Evolutionary conservation across 2,329 filamentous ascomycete genomes (phyloP).

Genomic region (Emericellopsis atlantica): DNA sequence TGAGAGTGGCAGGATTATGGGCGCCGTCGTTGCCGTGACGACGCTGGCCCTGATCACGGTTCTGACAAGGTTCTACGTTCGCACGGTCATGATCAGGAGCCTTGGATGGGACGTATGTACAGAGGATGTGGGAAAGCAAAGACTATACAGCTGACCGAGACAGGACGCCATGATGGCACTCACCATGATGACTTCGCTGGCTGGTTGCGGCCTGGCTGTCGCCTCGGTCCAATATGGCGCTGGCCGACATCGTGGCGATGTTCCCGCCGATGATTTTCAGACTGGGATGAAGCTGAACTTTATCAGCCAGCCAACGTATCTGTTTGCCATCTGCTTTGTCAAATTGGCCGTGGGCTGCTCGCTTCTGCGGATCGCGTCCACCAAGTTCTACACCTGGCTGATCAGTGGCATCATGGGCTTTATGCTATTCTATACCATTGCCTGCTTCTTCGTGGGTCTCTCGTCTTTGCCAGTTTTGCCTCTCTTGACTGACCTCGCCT

Average conservation of each 20-base stretch:
- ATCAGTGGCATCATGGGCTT: slow-evolving; percentile 24
- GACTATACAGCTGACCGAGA: background rate
- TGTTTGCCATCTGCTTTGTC: slow-evolving; percentile 24
- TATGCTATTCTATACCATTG: slow-evolving; percentile 17
- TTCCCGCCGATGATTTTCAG: slow-evolving; percentile 18
- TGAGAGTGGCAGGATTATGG: slow-evolving; percentile 23
- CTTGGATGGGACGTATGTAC: slow-evolving; percentile 30
- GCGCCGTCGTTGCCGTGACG: slow-evolving; percentile 23
- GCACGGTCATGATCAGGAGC: slow-evolving; percentile 29
- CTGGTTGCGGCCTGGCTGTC: slow-evolving; percentile 24
- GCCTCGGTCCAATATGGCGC: slow-evolving; percentile 26
- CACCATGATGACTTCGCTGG: slow-evolving; percentile 17
- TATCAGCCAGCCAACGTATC: slow-evolving; percentile 28
- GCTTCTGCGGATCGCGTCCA: slow-evolving; percentile 24
- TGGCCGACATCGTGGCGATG: slow-evolving; percentile 30
- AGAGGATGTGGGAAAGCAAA: no score
- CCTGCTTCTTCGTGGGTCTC: slow-evolving; percentile 20
- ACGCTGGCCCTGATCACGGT: slow-evolving; percentile 22
- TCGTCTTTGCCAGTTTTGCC: background rate
- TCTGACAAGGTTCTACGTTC: slow-evolving; percentile 29
- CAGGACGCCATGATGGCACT: slow-evolving; percentile 17
- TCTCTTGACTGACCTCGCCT: accelerated
- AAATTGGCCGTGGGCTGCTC: slow-evolving; percentile 29
- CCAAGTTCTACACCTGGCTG: slow-evolving; percentile 18
- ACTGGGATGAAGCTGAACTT: slow-evolving; percentile 28